phyloP scores from a whole-genome alignment of 1,284 basidiomycete genomes.

The Agaricales sp. region DNA sequence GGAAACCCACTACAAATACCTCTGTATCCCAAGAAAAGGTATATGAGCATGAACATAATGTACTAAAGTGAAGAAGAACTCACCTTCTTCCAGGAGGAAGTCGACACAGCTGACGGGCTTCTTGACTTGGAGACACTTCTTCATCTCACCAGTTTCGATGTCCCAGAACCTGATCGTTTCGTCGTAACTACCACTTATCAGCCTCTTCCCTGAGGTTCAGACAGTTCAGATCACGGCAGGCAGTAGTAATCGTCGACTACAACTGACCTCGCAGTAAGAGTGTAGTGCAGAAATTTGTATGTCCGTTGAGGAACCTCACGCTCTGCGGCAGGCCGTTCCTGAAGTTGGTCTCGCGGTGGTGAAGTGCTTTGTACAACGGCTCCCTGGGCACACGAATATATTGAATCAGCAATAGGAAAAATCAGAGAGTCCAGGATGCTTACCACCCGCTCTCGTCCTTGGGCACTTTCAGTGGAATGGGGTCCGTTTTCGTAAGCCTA shows the following conservation, averaged over 20 bases:
- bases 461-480: constrained; percentile 53
- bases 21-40: constrained; percentile 26
- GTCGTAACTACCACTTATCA: constrained; percentile 86
- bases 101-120: constrained; percentile 88
- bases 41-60: constrained; percentile 3
- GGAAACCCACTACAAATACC: constrained; percentile 87
- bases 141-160: constrained; percentile 69
- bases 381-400: constrained; percentile 56
- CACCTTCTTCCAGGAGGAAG: constrained; percentile 73
- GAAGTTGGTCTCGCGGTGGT: constrained; percentile 85
- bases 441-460: constrained; percentile 63
- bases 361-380: constrained; percentile 70
- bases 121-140: constrained; percentile 71
- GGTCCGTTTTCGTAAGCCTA: constrained; percentile 65
- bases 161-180: constrained; percentile 89
- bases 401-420: background rate
- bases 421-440: constrained; percentile 10
- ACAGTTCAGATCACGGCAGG: constrained; percentile 18
- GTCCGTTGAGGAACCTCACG: constrained; percentile 70
- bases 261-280: constrained; percentile 51
- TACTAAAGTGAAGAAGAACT: constrained; percentile 8
- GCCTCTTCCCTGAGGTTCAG: constrained; percentile 47
- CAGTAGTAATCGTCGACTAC: constrained; percentile 17
- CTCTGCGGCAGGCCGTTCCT: constrained; percentile 64
- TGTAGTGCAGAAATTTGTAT: constrained; percentile 84